Evolutionary conservation across 176 grass and related monocot genomes (phyloP).

Genomic region (Avena insularis): DNA sequence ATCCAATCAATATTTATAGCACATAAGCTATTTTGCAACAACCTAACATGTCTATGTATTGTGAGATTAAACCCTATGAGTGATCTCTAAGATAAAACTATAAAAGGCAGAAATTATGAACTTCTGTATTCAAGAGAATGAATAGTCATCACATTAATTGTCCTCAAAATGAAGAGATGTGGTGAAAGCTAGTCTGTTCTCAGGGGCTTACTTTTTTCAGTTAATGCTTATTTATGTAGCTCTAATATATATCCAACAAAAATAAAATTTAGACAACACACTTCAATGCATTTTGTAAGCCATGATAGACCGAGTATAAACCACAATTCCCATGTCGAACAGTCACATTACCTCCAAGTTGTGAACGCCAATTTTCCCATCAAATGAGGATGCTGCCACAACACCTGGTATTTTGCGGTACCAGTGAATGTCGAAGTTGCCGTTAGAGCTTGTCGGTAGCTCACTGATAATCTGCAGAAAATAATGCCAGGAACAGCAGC

Average conservation of each 20-base stretch:
- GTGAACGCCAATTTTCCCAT: slow-evolving; percentile 92
- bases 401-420: slow-evolving; percentile 92
- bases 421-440: slow-evolving; percentile 98
- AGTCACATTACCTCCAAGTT: slow-evolving; percentile 77
- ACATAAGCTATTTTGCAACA: neutral
- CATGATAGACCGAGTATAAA: neutral
- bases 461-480: slow-evolving; percentile 83
- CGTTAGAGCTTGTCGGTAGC: slow-evolving; percentile 85
- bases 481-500: slow-evolving; percentile 27
- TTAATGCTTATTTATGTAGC: neutral
- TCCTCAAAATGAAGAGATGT: neutral
- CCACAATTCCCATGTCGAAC: neutral
- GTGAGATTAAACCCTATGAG: neutral
- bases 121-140: slow-evolving; percentile 6
- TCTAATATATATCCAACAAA: slow-evolving; percentile 13
- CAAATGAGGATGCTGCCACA: slow-evolving; percentile 94
- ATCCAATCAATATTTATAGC: slow-evolving; percentile 26
- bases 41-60: neutral
- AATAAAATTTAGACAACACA: neutral
- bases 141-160: neutral
- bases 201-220: neutral
- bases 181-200: slow-evolving; percentile 2
- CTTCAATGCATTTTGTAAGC: slow-evolving; percentile 25
- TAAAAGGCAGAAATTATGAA: neutral
- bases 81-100: neutral